Conservation (phyloP, 805 yeast species). For the Scheffersomyces coipomensis region DNA sequence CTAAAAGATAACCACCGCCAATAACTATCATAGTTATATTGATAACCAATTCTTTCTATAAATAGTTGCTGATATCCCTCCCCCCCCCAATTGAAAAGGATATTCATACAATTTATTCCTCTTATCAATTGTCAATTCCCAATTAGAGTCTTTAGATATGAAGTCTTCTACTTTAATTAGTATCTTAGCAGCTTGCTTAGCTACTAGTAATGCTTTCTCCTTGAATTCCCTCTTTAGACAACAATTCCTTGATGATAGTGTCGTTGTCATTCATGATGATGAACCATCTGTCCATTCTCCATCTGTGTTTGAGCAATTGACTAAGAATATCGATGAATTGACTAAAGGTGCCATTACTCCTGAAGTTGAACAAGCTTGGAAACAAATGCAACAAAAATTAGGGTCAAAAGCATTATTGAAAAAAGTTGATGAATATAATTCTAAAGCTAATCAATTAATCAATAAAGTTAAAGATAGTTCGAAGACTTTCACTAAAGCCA, state of each 20-base stretch:
- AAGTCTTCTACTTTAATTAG: slow-evolving; percentile 8
- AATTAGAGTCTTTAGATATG: slow-evolving; percentile 7
- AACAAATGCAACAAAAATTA: slow-evolving; percentile 9
- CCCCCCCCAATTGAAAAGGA: too few species aligned
- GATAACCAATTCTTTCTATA: too few species aligned
- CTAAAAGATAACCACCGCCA: too few species aligned
- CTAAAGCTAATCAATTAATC: slow-evolving; percentile 5
- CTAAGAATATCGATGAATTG: not conserved
- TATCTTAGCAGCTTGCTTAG: slow-evolving; percentile 6
- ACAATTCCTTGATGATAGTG: slow-evolving; percentile 7
- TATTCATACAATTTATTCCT: too few species aligned
- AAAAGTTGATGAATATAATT: slow-evolving; percentile 7
- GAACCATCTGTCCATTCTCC: too few species aligned
- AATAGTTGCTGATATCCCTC: too few species aligned
- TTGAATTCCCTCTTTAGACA: not conserved
- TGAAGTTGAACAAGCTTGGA: slow-evolving; percentile 15
- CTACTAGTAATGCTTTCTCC: slow-evolving; percentile 9
- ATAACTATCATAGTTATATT: too few species aligned
- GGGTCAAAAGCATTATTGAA: slow-evolving; percentile 7
- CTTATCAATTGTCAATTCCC: too few species aligned
- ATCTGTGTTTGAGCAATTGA: not conserved
- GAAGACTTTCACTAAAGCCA: not conserved
- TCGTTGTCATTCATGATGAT: not conserved
- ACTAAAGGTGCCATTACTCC: not conserved
- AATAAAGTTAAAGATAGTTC: slow-evolving; percentile 9